These are phyloP conservation scores for Saccharum hybrid DNA, from an alignment of 202 grass and related monocot genomes.

Conservation along the genomic window DNA sequence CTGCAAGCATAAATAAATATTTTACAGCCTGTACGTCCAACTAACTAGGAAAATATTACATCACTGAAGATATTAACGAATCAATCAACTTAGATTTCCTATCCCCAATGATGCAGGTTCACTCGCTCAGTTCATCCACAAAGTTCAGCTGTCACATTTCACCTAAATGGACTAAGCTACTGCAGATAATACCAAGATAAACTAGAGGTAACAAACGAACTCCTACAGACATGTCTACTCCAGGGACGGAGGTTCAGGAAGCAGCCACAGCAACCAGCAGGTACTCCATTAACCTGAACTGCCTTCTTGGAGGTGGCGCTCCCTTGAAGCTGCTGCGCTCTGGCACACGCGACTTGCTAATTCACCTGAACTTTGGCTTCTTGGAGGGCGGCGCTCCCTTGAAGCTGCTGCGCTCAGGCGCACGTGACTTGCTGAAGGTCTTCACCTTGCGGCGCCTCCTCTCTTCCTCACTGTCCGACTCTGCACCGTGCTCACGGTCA, in stretches of 20 bases:
- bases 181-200: not conserved
- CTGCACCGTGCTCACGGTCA: conserved; percentile 62
- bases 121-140: conserved; percentile 2
- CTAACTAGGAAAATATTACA: conserved; percentile 42
- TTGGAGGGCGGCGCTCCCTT: conserved; percentile 40
- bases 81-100: not conserved
- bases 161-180: conserved; percentile 38
- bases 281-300: conserved; percentile 28
- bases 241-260: not conserved
- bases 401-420: conserved; percentile 38
- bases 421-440: conserved; percentile 47
- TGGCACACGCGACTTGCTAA: not conserved
- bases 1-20: conserved; percentile 32
- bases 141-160: conserved; percentile 14
- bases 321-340: conserved; percentile 41
- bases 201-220: conserved; percentile 8
- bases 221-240: conserved; percentile 5
- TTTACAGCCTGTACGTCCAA: conserved; percentile 37
- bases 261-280: not conserved
- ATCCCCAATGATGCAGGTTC: conserved; percentile 33
- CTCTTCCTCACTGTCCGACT: conserved; percentile 80
- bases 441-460: conserved; percentile 71
- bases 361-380: conserved; percentile 55
- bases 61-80: conserved; percentile 23
- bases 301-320: conserved; percentile 36